These are phyloP conservation scores for Neltuma alba DNA, from an alignment of 306 rosid species.

Conservation along the genomic window DNA sequence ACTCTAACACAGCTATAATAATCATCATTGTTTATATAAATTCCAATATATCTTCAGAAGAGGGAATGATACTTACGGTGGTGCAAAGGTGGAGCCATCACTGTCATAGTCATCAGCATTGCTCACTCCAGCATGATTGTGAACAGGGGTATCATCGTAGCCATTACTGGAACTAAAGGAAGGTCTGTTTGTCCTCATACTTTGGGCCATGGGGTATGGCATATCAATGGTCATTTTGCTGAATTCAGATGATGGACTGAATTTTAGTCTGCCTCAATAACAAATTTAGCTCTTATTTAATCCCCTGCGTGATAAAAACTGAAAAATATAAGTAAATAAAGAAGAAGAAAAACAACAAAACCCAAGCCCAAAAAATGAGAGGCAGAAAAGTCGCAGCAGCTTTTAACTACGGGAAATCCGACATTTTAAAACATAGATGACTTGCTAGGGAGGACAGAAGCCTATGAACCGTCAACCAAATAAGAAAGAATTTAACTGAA, in stretches of 20 bases:
- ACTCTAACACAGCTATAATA: neutral
- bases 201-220: conserved; percentile 61
- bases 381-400: neutral
- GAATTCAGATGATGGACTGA: conserved; percentile 17
- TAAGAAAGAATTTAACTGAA: neutral
- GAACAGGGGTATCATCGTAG: conserved; percentile 57
- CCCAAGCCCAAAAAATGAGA: neutral
- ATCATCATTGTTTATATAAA: conserved; percentile 8
- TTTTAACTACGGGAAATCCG: conserved; percentile 17
- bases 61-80: conserved; percentile 58
- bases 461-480: neutral
- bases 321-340: conserved; percentile 15
- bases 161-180: conserved; percentile 75
- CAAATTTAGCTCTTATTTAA: neutral
- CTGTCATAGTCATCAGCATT: conserved; percentile 80
- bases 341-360: neutral
- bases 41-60: neutral
- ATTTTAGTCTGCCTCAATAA: conserved; percentile 19
- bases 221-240: conserved; percentile 67
- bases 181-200: conserved; percentile 57
- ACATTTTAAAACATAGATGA: neutral
- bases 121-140: conserved; percentile 39
- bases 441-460: neutral
- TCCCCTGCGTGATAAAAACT: conserved; percentile 33
- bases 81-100: conserved; percentile 70